Evolutionary conservation across 2,329 filamentous ascomycete species (phyloP), one percentile per base, ranked within the genome.

Genomic region (Penicillium italicum): DNA sequence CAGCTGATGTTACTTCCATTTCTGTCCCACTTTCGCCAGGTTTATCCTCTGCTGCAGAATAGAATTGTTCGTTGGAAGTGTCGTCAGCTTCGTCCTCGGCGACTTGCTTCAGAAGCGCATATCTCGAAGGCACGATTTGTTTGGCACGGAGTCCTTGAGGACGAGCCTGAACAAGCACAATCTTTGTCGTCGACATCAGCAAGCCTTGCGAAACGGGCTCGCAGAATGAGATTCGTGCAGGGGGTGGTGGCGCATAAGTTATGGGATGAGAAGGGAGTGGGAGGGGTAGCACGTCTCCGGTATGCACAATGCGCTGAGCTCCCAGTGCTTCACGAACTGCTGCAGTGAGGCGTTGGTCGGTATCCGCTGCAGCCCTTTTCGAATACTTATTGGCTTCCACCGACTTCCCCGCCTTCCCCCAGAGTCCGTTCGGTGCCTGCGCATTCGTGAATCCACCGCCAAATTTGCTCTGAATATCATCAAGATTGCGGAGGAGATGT

Each of bases 201-300:
- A 94, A 73, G 9, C 94, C 94, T 73, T 99, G 94, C 6, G 90
- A 85, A 16, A 97, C 91, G 9, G 94, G 94, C 71, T 99, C 94
- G 70, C 92, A 97, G n/a, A 95, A 85, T 45, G 90, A 86, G 58
- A 97, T 89, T 74, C 88, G 91, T 40, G 90, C 94, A 0, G 92
- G 91, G 40, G 90, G 90, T 14, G 91, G 84, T 24, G 90, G 85
- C 18, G 89, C 84, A 73, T 96, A 91, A 9, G 91, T 96, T 60
- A 96, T 87, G 12, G 91, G 88, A 73, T 97, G 91, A 2, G 91
- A 75, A 6, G 82, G 80, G n/a, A 86, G 84, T 9, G 89, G 85
- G 28, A 97, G 79, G 12, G 90, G 89, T 38, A 99, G 77, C 10
- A 93, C 73, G 72, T 97, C 93, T 20, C 91, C 91, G 0, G 85